Conservation (phyloP, 1,139 yeast species). For the Wickerhamomyces sp. region DNA sequence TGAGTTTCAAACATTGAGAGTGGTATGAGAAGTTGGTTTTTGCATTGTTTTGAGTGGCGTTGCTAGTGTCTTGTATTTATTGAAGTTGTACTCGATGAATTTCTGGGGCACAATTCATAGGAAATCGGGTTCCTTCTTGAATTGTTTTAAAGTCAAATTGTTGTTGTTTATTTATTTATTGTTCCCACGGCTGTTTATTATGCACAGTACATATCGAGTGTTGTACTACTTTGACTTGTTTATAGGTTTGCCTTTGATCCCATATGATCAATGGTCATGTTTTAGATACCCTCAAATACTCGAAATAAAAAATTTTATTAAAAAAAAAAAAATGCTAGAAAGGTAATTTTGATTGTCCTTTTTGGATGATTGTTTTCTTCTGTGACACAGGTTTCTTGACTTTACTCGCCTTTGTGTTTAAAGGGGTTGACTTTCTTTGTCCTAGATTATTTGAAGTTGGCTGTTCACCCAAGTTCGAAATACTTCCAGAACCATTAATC, state of each 20-base stretch:
- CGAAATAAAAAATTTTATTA: no score
- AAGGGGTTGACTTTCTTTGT: slow-evolving; percentile 1
- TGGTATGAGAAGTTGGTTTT: not conserved
- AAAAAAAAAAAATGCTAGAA: slow-evolving; percentile 8
- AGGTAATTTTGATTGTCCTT: slow-evolving; percentile 23
- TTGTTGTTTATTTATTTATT: no score
- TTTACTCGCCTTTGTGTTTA: not conserved
- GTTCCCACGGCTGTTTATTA: no score
- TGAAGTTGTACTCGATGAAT: no score
- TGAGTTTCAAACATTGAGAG: not conserved
- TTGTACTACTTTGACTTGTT: no score
- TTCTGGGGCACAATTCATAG: no score
- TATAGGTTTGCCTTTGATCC: not conserved
- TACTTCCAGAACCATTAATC: slow-evolving; percentile 18
- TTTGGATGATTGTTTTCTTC: slow-evolving; percentile 11
- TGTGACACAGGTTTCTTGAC: not conserved
- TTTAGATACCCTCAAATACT: no score
- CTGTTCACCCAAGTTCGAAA: slow-evolving; percentile 7
- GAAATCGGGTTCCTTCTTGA: no score
- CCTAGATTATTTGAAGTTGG: not conserved
- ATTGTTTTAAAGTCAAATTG: no score
- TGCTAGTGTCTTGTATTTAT: no score
- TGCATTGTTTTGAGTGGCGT: not conserved
- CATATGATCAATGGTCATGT: no score
- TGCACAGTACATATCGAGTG: no score